Evolutionary conservation across 1,139 yeast genomes (phyloP), one percentile per base, ranked within the genome.

Genomic region (Candida sp.): DNA sequence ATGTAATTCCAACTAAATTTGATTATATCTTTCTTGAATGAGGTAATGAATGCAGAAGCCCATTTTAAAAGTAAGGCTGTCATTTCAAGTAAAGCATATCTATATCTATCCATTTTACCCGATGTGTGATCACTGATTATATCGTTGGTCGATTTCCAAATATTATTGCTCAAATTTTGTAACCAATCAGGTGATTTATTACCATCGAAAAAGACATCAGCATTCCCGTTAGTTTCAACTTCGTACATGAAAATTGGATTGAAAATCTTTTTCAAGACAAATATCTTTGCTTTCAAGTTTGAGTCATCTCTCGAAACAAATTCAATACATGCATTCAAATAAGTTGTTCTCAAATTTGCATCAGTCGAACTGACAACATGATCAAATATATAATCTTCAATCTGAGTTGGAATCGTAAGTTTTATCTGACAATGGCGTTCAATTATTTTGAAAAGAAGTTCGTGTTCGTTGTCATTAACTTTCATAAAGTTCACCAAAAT

Each of bases 1-100:
- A 93, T 86, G 57, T 84, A 88, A 53, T 87, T 87, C 99, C 99
- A 95, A 52, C 93, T 87, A 66, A 91, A 93, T 60, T 89, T 90
- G 63, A 93, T 88, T 38, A 93, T 81, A 54, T 90, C 97, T 56
- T 90, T 93, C 39, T 90, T 77, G 51, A 81, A 77, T n/a, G 80
- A 84, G 6, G 77, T 69, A 15, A 89, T 75, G 21, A 74, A 62
- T 1, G 68, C 62, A 0, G 96, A 81, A 2, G 89, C 84, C 65
- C 82, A 77, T 55, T 84, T 84, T 36, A 91, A 79, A 38, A 93
- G 66, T 42, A 87, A 66, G 0, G 97, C 83, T 0, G 98, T 86
- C 60, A 89, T 66, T 53, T 91, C 97, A 35, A 95, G 71, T 12
- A 93, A 70, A 47, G 88, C 95, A 49, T 87, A 80, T 46, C 96